A percentile compares a stretch with the other conserved stretches of the same genome.
Conservation (phyloP, 2,329 filamentous ascomycete species). For the Trichophyton mentagrophytes region DNA sequence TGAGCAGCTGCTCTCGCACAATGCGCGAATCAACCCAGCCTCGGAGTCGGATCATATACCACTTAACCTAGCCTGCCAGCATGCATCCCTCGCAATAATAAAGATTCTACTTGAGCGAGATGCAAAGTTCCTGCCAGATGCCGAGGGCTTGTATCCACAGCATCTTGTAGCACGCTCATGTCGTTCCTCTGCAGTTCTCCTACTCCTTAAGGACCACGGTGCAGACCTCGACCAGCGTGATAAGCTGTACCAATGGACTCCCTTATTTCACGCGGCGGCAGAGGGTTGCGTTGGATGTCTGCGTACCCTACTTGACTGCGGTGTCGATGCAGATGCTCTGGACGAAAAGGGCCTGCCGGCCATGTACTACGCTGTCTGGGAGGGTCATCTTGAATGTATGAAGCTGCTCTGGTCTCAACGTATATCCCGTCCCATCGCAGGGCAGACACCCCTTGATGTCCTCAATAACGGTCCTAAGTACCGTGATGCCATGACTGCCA, state of each 20-base stretch:
- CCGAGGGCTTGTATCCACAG: constrained; percentile 92
- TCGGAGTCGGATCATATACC: constrained; percentile 88
- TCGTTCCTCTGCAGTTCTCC: constrained; percentile 62
- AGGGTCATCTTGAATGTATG: constrained; percentile 92
- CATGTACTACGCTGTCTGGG: constrained; percentile 98
- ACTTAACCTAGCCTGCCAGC: constrained; percentile 86
- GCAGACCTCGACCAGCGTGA: constrained; percentile 86
- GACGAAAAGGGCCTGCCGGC: constrained; percentile 90
- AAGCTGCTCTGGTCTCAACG: constrained; percentile 51
- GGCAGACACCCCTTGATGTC: constrained; percentile 23
- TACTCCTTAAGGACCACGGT: constrained; percentile 71
- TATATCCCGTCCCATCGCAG: constrained; percentile 12
- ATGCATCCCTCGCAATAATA: constrained; percentile 74
- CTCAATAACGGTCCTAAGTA: constrained; percentile 26
- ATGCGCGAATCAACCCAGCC: constrained; percentile 72
- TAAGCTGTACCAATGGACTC: constrained; percentile 95
- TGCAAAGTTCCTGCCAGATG: constrained; percentile 77
- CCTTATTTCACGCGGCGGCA: constrained; percentile 87
- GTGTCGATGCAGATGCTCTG: constrained; percentile 62
- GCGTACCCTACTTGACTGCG: constrained; percentile 63
- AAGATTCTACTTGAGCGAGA: constrained; percentile 69
- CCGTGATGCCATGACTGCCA: constrained; percentile 16
- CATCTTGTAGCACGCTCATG: constrained; percentile 87
- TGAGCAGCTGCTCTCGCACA: constrained; percentile 58
- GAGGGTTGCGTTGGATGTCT: constrained; percentile 89